Evolutionary conservation across 176 grass and related monocot genomes (phyloP), one percentile per base, ranked within the genome.

Genomic region (Avena atlantica): DNA sequence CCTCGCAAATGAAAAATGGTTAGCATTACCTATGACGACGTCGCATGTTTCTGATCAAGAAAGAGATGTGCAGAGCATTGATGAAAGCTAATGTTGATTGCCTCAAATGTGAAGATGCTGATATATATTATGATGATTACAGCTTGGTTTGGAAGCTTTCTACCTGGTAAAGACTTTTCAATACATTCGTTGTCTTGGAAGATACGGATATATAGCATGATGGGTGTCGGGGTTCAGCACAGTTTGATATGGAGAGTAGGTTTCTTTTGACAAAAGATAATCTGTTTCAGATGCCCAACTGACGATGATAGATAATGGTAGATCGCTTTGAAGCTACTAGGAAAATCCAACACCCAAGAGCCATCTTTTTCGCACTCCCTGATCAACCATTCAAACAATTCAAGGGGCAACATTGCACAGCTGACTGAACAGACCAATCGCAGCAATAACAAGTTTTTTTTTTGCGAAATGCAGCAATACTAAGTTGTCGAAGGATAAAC

Each of bases 401-500:
- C 15, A 50, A 51, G 13, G 50, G 23, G 27, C 12, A 50, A 34
- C 12, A 31, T 31, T 64, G 31, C 23, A 13, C 17, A 51, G 64
- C 31, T 50, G 23, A 20, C 31, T 15, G 0, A 81, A 20, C 42
- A 49, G 49, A 12, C 44, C 16, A 8, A 62, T 63, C 78, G 50
- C 21, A 81, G 23, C 4, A 55, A 23, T 51, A 12, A 29, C 29
- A 29, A 29, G 29, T 29, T 29, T 29, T 29, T 29, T 29, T 29
- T 29, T 29, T 29, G 29, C 29, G 29, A 29, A 37, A 37, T 5
- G 36, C 36, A 37, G 36, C 36, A 31, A 31, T 67, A 10, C 62
- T 57, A 47, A 17, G 12, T 80, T 62, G 78, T 61, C 21, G 9
- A 61, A 12, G 19, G 70, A 70, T 74, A 51, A 84, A 84, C 29